A percentile compares a stretch with the other conserved stretches of the same genome.
Conservation (phyloP, 768 basidiomycete genomes). For the Jaapia argillacea region DNA sequence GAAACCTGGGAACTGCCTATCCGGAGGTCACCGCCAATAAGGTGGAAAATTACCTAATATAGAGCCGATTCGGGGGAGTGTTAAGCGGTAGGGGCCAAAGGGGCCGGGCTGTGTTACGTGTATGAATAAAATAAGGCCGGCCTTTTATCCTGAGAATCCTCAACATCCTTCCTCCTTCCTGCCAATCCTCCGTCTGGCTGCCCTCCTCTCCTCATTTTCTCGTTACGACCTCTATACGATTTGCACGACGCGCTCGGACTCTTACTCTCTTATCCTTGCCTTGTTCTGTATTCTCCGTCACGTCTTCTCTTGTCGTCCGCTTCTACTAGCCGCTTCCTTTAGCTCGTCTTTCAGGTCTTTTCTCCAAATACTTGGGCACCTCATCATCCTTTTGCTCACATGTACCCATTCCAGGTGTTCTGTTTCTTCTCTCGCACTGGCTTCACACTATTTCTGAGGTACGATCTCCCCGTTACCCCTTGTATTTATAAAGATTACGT, state of each 20-base stretch:
- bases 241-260: slow-evolving; percentile 42
- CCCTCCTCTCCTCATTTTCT: slow-evolving; percentile 11
- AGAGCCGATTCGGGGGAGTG: too few species aligned
- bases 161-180: slow-evolving; percentile 13
- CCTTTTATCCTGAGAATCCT: slow-evolving; percentile 9
- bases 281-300: slow-evolving; percentile 18
- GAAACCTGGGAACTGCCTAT: not conserved
- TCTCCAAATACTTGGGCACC: slow-evolving; percentile 6
- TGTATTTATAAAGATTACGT: not conserved
- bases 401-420: slow-evolving; percentile 10
- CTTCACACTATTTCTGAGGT: slow-evolving; percentile 14
- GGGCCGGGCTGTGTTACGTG: slow-evolving; percentile 8
- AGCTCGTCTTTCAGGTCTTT: slow-evolving; percentile 5
- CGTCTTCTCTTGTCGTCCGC: slow-evolving; percentile 18
- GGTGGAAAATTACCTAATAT: not conserved
- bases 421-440: slow-evolving; percentile 9
- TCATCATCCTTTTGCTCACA: slow-evolving; percentile 4
- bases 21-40: not conserved
- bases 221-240: slow-evolving; percentile 20
- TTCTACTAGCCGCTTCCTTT: slow-evolving; percentile 12
- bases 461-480: slow-evolving; percentile 2
- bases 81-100: slow-evolving; percentile 3
- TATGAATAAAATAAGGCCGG: slow-evolving; percentile 9
- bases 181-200: slow-evolving; percentile 11
- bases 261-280: slow-evolving; percentile 31